Evolutionary conservation across 2,329 filamentous ascomycete genomes (phyloP).

Genomic region (Microcyclosporella mali): DNA sequence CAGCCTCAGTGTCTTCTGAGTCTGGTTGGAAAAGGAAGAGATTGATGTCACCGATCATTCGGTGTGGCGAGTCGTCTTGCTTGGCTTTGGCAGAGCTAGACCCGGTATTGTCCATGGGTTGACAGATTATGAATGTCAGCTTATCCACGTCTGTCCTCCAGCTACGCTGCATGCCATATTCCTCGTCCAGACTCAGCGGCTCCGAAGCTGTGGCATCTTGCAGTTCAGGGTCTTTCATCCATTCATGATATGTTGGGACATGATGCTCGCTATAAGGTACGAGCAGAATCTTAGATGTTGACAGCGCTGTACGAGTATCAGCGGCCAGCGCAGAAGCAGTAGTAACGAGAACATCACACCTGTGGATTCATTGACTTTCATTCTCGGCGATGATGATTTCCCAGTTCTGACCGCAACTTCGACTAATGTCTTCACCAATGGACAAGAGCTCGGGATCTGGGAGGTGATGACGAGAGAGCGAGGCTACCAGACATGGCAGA

Average conservation of each 20-base stretch:
- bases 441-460: too few species aligned
- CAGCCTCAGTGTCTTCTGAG: constrained; percentile 36
- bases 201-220: constrained; percentile 84
- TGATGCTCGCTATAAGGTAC: constrained; percentile 80
- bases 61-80: constrained; percentile 47
- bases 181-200: constrained; percentile 69
- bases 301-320: constrained; percentile 16
- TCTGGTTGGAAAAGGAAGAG: constrained; percentile 64
- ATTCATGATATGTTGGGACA: constrained; percentile 75
- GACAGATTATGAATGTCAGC: constrained; percentile 82
- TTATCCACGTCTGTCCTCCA: constrained; percentile 82
- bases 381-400: constrained; percentile 19
- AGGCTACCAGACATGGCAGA: too few species aligned
- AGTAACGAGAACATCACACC: too few species aligned
- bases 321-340: neutral
- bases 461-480: too few species aligned
- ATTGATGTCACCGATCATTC: constrained; percentile 47
- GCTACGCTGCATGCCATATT: constrained; percentile 83
- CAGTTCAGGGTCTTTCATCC: constrained; percentile 85
- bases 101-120: constrained; percentile 25
- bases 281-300: constrained; percentile 61
- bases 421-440: too few species aligned
- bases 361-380: constrained; percentile 39
- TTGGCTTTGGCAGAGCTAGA: constrained; percentile 31
- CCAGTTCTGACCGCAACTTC: too few species aligned